These are phyloP conservation scores for Fonsecaea monophora DNA, from an alignment of 2,329 filamentous ascomycete genomes.

Conservation along the genomic window DNA sequence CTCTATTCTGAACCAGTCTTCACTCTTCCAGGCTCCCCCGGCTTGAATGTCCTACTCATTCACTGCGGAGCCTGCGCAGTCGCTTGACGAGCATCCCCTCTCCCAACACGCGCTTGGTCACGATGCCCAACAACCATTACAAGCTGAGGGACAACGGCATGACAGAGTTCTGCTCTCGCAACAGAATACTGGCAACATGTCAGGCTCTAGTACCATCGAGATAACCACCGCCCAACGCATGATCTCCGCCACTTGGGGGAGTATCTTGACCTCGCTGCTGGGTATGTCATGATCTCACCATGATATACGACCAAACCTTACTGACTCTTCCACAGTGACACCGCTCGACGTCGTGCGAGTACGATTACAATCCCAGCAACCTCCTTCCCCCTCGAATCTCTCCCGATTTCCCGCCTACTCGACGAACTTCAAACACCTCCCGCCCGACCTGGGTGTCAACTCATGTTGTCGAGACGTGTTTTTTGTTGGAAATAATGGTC, in stretches of 20 bases:
- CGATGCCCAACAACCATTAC: slow-evolving; percentile 26
- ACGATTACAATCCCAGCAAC: slow-evolving; percentile 82
- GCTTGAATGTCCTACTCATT: slow-evolving; percentile 39
- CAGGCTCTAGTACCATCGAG: slow-evolving; percentile 46
- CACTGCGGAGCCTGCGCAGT: slow-evolving; percentile 32
- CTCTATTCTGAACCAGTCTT: neutral
- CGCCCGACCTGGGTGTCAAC: slow-evolving; percentile 86
- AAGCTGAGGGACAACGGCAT: slow-evolving; percentile 38
- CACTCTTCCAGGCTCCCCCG: neutral
- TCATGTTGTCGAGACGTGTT: slow-evolving; percentile 97
- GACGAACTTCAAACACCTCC: slow-evolving; percentile 69
- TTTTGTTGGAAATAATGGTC: slow-evolving; percentile 85
- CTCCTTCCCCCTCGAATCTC: slow-evolving; percentile 60
- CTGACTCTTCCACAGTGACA: slow-evolving; percentile 67
- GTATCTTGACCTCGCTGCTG: slow-evolving; percentile 84
- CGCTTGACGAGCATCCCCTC: slow-evolving; percentile 30
- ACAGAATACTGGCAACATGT: slow-evolving; percentile 34
- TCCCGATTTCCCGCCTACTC: slow-evolving; percentile 63
- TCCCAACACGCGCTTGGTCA: slow-evolving; percentile 32
- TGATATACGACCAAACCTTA: slow-evolving; percentile 24
- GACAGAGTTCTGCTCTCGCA: slow-evolving; percentile 39
- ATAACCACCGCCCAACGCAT: slow-evolving; percentile 90
- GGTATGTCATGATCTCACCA: slow-evolving; percentile 63
- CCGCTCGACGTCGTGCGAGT: slow-evolving; percentile 96
- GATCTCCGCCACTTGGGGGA: slow-evolving; percentile 90